Base-by-base conservation (phyloP, 176 grass and related monocot species). In the Juncus inflexus region DNA sequence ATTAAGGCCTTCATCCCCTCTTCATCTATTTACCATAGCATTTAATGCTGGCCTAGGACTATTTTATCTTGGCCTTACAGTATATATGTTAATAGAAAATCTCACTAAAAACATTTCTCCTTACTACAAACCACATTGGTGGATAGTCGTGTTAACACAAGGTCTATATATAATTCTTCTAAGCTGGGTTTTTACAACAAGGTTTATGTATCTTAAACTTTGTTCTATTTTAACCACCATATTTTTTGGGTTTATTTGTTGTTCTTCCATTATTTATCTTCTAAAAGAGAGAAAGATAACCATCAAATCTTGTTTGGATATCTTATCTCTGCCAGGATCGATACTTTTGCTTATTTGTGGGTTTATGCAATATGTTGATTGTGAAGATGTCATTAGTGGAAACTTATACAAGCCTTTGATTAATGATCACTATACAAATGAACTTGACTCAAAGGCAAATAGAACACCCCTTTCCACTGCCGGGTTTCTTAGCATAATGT, bases 401-500 rank as follows among this genome's bases (percentile, higher is more conserved):
- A 62, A 52, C 83, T 55, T 91, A 5, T 97, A 79, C 58, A 78
- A 69, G 57, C 79, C 82, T 50, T 74, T 97, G 12, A 91, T 68
- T 52, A n/a, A 16, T 12, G 77, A 73, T 52, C n/a, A 14, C 6
- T 65, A 50, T 76, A 37, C 11, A 15, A 66, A 28, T 12, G 57
- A 3, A 16, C 55, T 65, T 62, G 79, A 86, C 63, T 60, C 74
- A 42, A 59, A 82, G 51, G 52, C 11, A 50, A 35, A 56, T 60
- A 74, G 75, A 4, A 80, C 87, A 56, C 63, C 70, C 35, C 87
- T 91, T 60, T 83, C 84, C 19, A 75, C 68, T 72, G 87, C 87
- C 67, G 79, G 82, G 1, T 75, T 81, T 66, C 77, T 91, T 55
- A 91, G 82, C 50, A 45, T 64, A 42, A 86, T 97, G 84, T 75